Evolutionary conservation across 1,284 basidiomycete genomes (phyloP), one percentile per base, ranked within the genome.

Genomic region (Ganoderma boninense): DNA sequence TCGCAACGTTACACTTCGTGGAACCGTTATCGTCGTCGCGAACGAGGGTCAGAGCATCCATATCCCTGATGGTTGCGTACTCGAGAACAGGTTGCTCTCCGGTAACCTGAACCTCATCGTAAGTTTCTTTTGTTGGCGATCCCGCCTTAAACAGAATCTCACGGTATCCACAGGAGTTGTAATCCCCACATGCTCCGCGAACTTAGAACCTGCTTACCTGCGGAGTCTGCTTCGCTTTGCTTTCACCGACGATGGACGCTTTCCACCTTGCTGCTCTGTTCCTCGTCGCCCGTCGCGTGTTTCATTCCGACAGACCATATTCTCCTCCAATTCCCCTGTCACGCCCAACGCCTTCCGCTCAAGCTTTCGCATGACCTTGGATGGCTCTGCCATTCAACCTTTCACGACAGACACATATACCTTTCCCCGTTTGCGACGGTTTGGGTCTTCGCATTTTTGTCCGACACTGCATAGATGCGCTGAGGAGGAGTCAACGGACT

Each of bases 61-160:
- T 82, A 95, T 99, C 72, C 97, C 97, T 56, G 97, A 99, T 80
- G 97, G 97, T 6, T 95, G 95, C 76, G 90, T 97, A 76, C 87
- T 99, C 72, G 97, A 98, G 85, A 98, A 98, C 87, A 94, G 91
- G 77, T 79, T 88, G 73, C 83, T 88, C 74, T 87, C 86, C 60
- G 87, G 87, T 71, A 87, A 87, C 81, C 78, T 88, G 71, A 85
- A 83, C 74, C 86, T 87, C 81, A 87, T 86, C 76, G 87, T 79
- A 67, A 71, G 73, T 69, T 14, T 46, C 20, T 52, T 61, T 49
- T 56, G 56, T 20, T 1, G 8, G 7, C 23, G 23, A 40, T 29
- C 3, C 32, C n/a, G 35, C 46, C 16, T 38, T 52, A 26, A 5
- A 16, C 57, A 35, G 29, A 35, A 23, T 11, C 44, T 67, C 23